Percentiles rank a stretch among this genome's conserved stretches.
Evolutionary conservation across 495 filamentous ascomycete genomes (phyloP).

Genomic region (Halenospora varia): DNA sequence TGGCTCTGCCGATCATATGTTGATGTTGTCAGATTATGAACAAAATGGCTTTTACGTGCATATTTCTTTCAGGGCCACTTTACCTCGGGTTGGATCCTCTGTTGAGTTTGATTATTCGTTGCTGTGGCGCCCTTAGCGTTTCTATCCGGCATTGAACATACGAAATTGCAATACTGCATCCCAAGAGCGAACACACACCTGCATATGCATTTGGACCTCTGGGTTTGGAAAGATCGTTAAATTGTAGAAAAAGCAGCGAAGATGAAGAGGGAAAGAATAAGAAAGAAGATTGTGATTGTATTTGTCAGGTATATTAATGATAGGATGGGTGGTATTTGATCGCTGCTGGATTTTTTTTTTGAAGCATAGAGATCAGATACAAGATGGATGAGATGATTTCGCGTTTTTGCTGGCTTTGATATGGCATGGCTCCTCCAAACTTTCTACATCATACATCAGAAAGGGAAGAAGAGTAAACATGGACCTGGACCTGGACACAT

Average conservation of each 20-base stretch:
- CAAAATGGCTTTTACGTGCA: constrained; percentile 22
- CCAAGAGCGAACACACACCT: constrained; percentile 6
- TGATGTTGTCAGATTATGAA: constrained; percentile 21
- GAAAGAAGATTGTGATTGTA: no score
- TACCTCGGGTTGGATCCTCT: constrained; percentile 2
- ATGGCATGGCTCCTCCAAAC: neutral
- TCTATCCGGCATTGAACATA: constrained; percentile 14
- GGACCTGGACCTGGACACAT: no score
- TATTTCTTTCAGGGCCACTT: constrained; percentile 17
- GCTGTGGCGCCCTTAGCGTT: constrained; percentile 20
- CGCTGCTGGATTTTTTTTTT: constrained; percentile 1
- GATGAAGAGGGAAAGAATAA: no score
- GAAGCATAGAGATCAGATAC: no score
- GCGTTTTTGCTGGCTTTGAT: constrained; percentile 15
- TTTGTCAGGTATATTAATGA: constrained; percentile 21
- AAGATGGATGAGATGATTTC: constrained; percentile 1
- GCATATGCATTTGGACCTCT: constrained; percentile 7
- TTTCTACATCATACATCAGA: no score
- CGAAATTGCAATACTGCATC: neutral
- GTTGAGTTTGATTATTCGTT: constrained; percentile 4
- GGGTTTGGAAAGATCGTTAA: constrained; percentile 19
- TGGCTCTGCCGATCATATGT: constrained; percentile 17
- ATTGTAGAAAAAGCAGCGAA: neutral
- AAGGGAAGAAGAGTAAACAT: neutral
- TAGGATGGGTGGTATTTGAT: constrained; percentile 25